phyloP scores from a whole-genome alignment of 257 asterid genomes.

The Linaria vulgaris region DNA sequence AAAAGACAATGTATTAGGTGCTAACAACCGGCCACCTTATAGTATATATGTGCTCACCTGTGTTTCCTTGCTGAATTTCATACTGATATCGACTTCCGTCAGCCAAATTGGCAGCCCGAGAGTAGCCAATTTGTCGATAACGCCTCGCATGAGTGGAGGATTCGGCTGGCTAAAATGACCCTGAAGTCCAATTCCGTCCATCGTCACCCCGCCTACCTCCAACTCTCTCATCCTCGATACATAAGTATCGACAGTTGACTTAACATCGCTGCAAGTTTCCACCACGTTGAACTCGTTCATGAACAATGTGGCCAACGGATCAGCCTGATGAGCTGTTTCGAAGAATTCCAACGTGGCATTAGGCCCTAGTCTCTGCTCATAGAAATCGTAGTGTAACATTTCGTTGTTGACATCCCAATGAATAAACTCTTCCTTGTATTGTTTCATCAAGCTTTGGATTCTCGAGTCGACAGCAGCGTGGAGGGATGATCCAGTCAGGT shows the following conservation, averaged over 20 bases:
- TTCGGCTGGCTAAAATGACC: conserved; percentile 52
- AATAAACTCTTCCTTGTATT: conserved; percentile 42
- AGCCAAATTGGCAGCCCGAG: conserved; percentile 51
- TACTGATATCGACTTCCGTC: conserved; percentile 55
- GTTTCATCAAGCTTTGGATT: conserved; percentile 35
- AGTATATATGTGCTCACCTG: conserved; percentile 36
- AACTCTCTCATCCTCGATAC: conserved; percentile 39
- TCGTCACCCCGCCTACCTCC: conserved; percentile 32
- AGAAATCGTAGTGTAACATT: conserved; percentile 40
- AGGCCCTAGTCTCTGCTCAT: conserved; percentile 40
- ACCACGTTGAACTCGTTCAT: conserved; percentile 50
- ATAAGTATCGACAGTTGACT: conserved; percentile 45
- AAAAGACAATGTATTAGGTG: too few relatives aligned
- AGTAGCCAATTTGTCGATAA: conserved; percentile 48
- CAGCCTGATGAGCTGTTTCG: conserved; percentile 35
- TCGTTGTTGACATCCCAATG: conserved; percentile 52
- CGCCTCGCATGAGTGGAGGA: conserved; percentile 47
- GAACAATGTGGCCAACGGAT: conserved; percentile 47
- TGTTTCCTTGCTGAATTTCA: conserved; percentile 24
- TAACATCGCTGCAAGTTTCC: conserved; percentile 44
- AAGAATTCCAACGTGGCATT: conserved; percentile 42
- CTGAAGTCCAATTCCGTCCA: conserved; percentile 52
- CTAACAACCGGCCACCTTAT: too few relatives aligned
- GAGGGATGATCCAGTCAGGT: conserved; percentile 30
- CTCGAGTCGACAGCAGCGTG: conserved; percentile 37